phyloP scores from a whole-genome alignment of 2,329 filamentous ascomycete genomes.

The Penicillium sp. region DNA sequence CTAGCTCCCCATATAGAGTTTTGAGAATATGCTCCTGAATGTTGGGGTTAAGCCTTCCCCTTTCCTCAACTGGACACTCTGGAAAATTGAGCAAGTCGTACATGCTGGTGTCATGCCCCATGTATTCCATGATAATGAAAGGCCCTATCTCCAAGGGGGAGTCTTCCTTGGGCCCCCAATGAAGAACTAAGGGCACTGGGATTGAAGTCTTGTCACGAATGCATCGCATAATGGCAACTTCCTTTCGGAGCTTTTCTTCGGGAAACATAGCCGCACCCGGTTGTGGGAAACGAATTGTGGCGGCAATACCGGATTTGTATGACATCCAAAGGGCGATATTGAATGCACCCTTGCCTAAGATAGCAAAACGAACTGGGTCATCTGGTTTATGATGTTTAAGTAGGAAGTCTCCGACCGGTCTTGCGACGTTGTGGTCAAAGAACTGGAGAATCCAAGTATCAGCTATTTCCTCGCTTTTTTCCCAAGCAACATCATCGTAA shows the following conservation, averaged over 20 bases:
- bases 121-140: slow-evolving; percentile 36
- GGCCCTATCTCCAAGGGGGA: slow-evolving; percentile 22
- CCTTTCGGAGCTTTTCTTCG: slow-evolving; percentile 34
- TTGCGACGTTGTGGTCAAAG: neutral
- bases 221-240: slow-evolving; percentile 20
- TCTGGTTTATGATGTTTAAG: neutral
- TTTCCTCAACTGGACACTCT: neutral
- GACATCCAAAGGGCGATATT: neutral
- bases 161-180: neutral
- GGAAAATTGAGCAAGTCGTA: slow-evolving; percentile 5
- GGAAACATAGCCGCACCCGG: slow-evolving; percentile 20
- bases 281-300: slow-evolving; percentile 19
- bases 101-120: slow-evolving; percentile 3
- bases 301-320: neutral
- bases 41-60: slow-evolving; percentile 25
- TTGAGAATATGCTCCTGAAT: slow-evolving; percentile 29
- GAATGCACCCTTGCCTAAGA: neutral
- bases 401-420: neutral
- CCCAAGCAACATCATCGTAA: neutral
- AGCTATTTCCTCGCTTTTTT: neutral
- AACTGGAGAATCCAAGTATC: neutral
- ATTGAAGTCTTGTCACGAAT: slow-evolving; percentile 14
- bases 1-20: slow-evolving; percentile 16
- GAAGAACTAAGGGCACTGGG: slow-evolving; percentile 4
- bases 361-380: neutral